These are phyloP conservation scores for Dioscorea dumetorum DNA, from an alignment of 106 monocot species.

Conservation along the genomic window DNA sequence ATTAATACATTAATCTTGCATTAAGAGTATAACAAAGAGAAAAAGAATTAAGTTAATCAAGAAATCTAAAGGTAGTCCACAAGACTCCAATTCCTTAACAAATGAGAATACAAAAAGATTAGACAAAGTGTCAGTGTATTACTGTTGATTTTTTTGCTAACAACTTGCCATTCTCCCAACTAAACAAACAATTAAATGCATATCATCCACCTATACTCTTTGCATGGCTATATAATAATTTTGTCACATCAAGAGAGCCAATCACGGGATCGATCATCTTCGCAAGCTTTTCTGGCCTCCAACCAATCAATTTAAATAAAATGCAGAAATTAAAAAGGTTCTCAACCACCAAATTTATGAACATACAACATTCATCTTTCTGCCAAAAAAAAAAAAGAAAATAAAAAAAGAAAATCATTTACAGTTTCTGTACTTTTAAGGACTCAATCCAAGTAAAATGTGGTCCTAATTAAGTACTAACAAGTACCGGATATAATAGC, in stretches of 20 bases:
- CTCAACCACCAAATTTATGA: not conserved
- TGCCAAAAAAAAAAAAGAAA: too few relatives aligned
- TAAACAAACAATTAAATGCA: conserved; percentile 1
- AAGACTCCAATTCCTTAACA: not conserved
- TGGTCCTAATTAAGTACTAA: too few relatives aligned
- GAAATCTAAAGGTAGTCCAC: conserved; percentile 2
- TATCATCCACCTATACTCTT: conserved; percentile 3
- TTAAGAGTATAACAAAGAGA: not conserved
- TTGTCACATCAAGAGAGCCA: not conserved
- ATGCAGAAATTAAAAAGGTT: not conserved
- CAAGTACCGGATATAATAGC: too few relatives aligned
- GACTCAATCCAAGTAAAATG: too few relatives aligned
- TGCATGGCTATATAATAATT: not conserved
- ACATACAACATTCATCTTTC: too few relatives aligned
- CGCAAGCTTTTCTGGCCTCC: too few relatives aligned
- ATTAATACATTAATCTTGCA: not conserved
- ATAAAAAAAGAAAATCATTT: too few relatives aligned
- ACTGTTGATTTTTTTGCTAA: not conserved
- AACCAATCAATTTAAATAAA: too few relatives aligned
- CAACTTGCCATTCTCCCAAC: not conserved
- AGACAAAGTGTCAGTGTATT: not conserved
- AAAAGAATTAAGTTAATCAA: not conserved
- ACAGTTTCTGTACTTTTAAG: too few relatives aligned
- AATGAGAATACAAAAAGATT: not conserved
- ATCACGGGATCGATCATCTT: not conserved